A percentile compares a stretch with the other conserved stretches of the same genome.
Evolutionary conservation across 805 yeast species (phyloP).

Genomic region (Saccharomyces kudriavzevii): DNA sequence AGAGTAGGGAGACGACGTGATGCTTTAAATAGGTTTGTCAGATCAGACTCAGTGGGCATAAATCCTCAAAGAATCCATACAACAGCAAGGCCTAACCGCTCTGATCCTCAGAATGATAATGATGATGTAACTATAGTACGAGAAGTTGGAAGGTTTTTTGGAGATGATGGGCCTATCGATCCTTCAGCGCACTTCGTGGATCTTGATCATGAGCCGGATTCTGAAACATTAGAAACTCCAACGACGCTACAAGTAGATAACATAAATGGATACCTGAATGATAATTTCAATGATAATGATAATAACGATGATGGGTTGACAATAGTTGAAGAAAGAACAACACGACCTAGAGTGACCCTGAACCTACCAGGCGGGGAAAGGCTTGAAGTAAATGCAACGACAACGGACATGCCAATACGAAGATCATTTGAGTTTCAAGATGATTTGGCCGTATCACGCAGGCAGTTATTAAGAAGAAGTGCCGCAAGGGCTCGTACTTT

Average conservation of each 20-base stretch:
- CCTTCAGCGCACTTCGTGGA: slow-evolving; percentile 25
- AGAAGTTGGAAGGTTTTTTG: slow-evolving; percentile 9
- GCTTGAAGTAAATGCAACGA: slow-evolving; percentile 14
- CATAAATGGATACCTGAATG: not conserved
- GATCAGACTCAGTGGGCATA: not conserved
- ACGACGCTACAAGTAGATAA: not conserved
- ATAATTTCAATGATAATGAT: slow-evolving; percentile 3
- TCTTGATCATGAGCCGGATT: slow-evolving; percentile 17
- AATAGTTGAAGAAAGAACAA: slow-evolving; percentile 26
- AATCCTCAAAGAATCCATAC: not conserved
- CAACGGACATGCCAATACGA: slow-evolving; percentile 19
- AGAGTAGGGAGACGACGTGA: slow-evolving; percentile 14
- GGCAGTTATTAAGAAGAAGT: slow-evolving; percentile 13
- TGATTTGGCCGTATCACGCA: slow-evolving; percentile 9
- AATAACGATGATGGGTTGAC: slow-evolving; percentile 24
- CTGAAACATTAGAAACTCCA: slow-evolving; percentile 1
- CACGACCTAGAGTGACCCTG: slow-evolving; percentile 16
- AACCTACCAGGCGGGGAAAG: slow-evolving; percentile 25
- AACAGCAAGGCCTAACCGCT: not conserved
- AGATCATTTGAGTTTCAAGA: slow-evolving; percentile 24
- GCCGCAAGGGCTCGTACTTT: slow-evolving; percentile 13
- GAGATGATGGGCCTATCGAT: slow-evolving; percentile 14
- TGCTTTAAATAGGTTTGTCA: slow-evolving; percentile 11
- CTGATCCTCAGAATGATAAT: slow-evolving; percentile 5
- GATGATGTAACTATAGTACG: slow-evolving; percentile 19